Base-by-base conservation (phyloP, 2,329 filamentous ascomycete species). In the Scytalidium sp. region DNA sequence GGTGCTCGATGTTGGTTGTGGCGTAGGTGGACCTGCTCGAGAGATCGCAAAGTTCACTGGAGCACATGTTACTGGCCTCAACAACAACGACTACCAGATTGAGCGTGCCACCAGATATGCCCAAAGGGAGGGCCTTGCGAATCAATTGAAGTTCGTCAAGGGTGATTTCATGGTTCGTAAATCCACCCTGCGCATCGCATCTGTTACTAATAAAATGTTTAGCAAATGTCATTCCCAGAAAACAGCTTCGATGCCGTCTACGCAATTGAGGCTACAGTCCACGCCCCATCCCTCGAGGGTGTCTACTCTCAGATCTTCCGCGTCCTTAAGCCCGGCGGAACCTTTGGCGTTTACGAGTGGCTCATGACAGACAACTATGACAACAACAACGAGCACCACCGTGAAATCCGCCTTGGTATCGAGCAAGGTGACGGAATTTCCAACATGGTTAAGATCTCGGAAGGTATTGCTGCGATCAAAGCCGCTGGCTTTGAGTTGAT, bases 71-170 rank as follows among this genome's bases (percentile, higher is more conserved):
- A 87, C 90, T 20, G 94, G 94, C 41, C 75, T 97, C 68, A 99
- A 97, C 84, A 97, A 97, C 84, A 97, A 97, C 72, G 90, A 97
- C 75, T 99, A 99, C 78, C 94, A 97, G 75, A 96, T 97, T 59
- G 83, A 97, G 68, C 89, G 94, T 58, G 93, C 92, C n/a, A 91
- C 84, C 13, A 77, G 80, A 48, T 96, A 97, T 67, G 90, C 92
- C 2, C 72, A 80, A 54, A 90, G 90, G 71, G 90, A 96, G 72
- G 85, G 86, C 46, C 76, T 97, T 46, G 79, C 85, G 1, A 71
- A 89, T 64, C 90, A 96, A 75, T 75, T 96, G 59, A 80, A 79
- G 56, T 97, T 90, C 63, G 87, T 90, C 66, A 97, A 97, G 81
- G 93, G 92, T 47, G 93, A 97, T 66, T 99, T 99, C 70, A 97